phyloP scores from a whole-genome alignment of 2,329 filamentous ascomycete genomes.

The Xylaria sp. region DNA sequence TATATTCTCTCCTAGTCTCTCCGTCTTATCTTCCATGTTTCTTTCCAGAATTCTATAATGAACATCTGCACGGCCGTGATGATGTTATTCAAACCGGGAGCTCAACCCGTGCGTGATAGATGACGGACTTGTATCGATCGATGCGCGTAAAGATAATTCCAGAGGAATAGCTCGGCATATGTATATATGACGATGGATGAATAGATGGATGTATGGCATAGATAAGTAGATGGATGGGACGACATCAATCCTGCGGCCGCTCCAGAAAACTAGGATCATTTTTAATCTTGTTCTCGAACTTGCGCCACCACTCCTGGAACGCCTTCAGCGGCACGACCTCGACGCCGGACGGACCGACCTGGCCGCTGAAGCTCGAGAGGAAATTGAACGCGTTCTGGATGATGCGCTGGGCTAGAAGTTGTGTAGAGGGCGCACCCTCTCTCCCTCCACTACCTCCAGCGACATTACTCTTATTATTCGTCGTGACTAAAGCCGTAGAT shows the following conservation, averaged over 20 bases:
- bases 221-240: background rate
- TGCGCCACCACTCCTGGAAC: constrained; percentile 98
- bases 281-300: constrained; percentile 89
- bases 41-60: too few species aligned
- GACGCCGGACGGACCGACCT: constrained; percentile 68
- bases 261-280: constrained; percentile 91
- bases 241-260: constrained; percentile 63
- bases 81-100: background rate
- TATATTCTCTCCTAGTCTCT: too few species aligned
- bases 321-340: constrained; percentile 94
- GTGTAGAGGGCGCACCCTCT: constrained; percentile 64
- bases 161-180: too few species aligned
- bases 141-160: too few species aligned
- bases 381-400: constrained; percentile 99
- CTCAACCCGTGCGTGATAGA: too few species aligned
- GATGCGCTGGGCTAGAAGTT: constrained; percentile 87
- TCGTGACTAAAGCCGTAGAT: constrained; percentile 21
- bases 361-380: constrained; percentile 83
- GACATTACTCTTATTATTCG: background rate
- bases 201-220: background rate
- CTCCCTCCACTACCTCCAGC: background rate
- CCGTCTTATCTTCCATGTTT: too few species aligned
- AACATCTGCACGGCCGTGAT: too few species aligned
- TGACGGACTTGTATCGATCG: too few species aligned
- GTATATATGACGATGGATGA: too few species aligned